Conservation (phyloP, 2,329 filamentous ascomycete genomes). For the Aspergillus luchuensis region DNA sequence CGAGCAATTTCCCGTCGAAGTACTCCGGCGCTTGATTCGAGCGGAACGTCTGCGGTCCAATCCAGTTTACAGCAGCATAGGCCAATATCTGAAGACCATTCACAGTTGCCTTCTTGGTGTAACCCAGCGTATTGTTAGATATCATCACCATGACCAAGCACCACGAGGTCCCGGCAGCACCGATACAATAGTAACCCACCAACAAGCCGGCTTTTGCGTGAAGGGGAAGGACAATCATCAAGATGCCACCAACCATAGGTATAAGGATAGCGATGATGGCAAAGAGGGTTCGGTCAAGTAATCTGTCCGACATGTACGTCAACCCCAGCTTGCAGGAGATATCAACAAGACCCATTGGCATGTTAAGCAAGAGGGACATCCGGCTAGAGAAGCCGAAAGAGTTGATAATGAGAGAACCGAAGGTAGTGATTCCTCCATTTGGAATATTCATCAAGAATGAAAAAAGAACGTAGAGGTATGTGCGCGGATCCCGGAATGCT, state of each 20-base stretch:
- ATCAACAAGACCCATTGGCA: not conserved
- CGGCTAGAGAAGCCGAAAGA: not conserved
- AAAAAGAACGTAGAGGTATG: slow-evolving; percentile 11
- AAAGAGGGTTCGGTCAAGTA: not conserved
- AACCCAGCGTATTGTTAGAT: not conserved
- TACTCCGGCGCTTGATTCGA: not conserved
- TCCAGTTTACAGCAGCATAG: not conserved
- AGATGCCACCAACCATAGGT: not conserved
- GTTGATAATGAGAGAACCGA: not conserved
- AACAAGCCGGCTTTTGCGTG: not conserved
- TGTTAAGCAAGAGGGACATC: not conserved
- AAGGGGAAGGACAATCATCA: not conserved
- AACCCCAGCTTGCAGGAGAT: not conserved
- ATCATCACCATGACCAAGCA: not conserved
- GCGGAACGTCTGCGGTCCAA: not conserved
- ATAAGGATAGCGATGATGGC: not conserved
- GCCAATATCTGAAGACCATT: not conserved
- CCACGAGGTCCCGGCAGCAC: not conserved
- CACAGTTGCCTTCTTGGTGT: not conserved
- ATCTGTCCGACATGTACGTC: not conserved
- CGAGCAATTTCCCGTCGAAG: not conserved
- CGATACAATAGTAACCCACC: not conserved
- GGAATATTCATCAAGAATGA: slow-evolving; percentile 20
- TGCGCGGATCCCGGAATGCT: slow-evolving; percentile 15
- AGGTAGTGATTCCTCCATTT: slow-evolving; percentile 22